phyloP scores from a whole-genome alignment of 805 yeast species.

The Komagataella mondaviorum region DNA sequence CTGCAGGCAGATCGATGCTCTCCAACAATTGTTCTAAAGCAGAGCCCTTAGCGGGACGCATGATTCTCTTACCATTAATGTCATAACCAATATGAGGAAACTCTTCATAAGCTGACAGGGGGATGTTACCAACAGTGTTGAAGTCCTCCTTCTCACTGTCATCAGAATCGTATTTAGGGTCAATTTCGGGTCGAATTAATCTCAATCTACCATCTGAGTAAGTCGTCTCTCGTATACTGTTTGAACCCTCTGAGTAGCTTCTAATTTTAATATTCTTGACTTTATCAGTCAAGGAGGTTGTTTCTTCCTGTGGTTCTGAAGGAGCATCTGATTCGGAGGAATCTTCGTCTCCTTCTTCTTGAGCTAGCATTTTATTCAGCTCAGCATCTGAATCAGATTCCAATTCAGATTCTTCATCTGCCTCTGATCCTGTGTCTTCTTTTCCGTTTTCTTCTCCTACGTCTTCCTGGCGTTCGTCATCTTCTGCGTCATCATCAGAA shows the following conservation, averaged over 20 bases:
- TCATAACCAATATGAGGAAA: constrained; percentile 96
- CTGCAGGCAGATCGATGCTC: constrained; percentile 88
- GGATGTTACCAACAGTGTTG: constrained; percentile 91
- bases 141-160: constrained; percentile 71
- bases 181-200: constrained; percentile 74
- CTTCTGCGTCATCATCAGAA: constrained; percentile 20
- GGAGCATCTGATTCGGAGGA: not conserved
- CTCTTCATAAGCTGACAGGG: constrained; percentile 87
- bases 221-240: constrained; percentile 20
- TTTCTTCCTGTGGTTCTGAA: constrained; percentile 31
- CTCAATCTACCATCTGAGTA: constrained; percentile 76
- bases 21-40: constrained; percentile 87
- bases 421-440: constrained; percentile 8
- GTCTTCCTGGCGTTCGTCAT: constrained; percentile 11
- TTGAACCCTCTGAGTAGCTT: constrained; percentile 27
- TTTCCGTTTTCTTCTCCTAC: constrained; percentile 10
- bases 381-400: constrained; percentile 48
- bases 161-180: constrained; percentile 90
- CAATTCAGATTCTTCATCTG: constrained; percentile 10
- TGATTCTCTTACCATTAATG: constrained; percentile 93
- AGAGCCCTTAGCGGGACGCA: constrained; percentile 97
- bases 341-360: constrained; percentile 17
- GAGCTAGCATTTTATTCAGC: constrained; percentile 42
- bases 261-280: constrained; percentile 40
- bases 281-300: constrained; percentile 36